These are phyloP conservation scores for Flaveria brownii DNA, from an alignment of 129 eudicot species.

Conservation along the genomic window DNA sequence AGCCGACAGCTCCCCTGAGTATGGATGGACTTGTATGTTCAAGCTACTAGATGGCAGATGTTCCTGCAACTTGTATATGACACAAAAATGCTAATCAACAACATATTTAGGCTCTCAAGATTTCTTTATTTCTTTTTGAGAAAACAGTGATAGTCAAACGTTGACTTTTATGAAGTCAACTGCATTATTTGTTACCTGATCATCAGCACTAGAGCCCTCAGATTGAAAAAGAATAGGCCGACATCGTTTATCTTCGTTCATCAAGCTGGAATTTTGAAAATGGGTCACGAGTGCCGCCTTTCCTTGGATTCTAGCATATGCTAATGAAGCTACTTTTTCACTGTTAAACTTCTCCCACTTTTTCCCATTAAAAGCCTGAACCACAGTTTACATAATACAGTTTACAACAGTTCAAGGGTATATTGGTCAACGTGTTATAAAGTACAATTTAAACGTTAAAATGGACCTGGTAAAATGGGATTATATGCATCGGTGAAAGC, in stretches of 20 bases:
- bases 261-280: conserved; percentile 89
- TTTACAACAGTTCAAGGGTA: neutral
- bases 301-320: conserved; percentile 95
- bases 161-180: conserved; percentile 13
- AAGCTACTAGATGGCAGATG: conserved; percentile 43
- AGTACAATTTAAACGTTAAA: neutral
- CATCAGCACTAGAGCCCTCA: conserved; percentile 47
- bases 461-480: conserved; percentile 75
- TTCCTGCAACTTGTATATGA: conserved; percentile 39
- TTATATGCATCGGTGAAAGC: conserved; percentile 75
- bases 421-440: neutral
- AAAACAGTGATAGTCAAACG: neutral
- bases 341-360: conserved; percentile 94
- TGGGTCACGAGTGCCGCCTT: conserved; percentile 76
- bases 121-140: neutral
- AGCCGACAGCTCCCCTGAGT: conserved; percentile 29
- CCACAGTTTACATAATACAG: neutral
- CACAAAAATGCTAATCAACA: too few species aligned
- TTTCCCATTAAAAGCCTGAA: conserved; percentile 84
- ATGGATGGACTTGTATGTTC: conserved; percentile 44
- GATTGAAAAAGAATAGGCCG: conserved; percentile 78
- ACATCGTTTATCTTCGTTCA: conserved; percentile 92
- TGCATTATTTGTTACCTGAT: conserved; percentile 51
- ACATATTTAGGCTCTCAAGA: neutral
- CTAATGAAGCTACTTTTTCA: conserved; percentile 84